Evolutionary conservation across 106 monocot genomes (phyloP), one percentile per base, ranked within the genome.

Genomic region (Acanthochlamys bracteata): DNA sequence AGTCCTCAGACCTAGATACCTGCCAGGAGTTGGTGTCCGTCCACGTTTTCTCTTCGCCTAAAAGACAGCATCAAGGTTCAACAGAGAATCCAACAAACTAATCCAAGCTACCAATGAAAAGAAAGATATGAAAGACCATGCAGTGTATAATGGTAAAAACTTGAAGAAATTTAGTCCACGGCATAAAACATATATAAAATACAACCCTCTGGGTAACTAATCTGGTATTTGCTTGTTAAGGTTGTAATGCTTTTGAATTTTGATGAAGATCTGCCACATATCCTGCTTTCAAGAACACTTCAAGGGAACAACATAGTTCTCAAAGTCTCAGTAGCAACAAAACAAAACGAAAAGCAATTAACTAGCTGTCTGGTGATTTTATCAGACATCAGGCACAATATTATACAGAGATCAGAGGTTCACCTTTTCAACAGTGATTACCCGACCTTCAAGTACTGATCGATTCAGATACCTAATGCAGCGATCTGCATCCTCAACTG

Each of bases 351-450:
- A 43, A 13, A 43, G 13, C 13, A 43, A 43, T 43, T 43, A 13
- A 43, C 43, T 13, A 43, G 43, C 7, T 7, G 10, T 8, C 43
- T 43, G 43, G 13, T 13, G 13, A 7, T 43, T 7, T 43, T 8
- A 43, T 8, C 43, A 43, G 13, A 13, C 13, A 13, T 43, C 7
- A 43, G 43, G 7, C 13, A 43, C 43, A 7, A 43, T 43, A 8
- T 58, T 11, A 7, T 58, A 58, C 25, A 22, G 8, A 24, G 33
- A 45, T 43, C 15, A 4, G 14, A 15, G 53, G 2, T 24, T 67
- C 81, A 94, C 94, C 94, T 84, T 94, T 61, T 89, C 94, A 45
- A 94, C 94, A 57, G 89, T 89, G 24, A 94, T 89, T 3, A 94
- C 86, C 9, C 94, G 94, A 25, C 89, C 89, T 82, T 86, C 83